Conservation (phyloP, 768 basidiomycete species). For the Ephemerocybe angulata region DNA sequence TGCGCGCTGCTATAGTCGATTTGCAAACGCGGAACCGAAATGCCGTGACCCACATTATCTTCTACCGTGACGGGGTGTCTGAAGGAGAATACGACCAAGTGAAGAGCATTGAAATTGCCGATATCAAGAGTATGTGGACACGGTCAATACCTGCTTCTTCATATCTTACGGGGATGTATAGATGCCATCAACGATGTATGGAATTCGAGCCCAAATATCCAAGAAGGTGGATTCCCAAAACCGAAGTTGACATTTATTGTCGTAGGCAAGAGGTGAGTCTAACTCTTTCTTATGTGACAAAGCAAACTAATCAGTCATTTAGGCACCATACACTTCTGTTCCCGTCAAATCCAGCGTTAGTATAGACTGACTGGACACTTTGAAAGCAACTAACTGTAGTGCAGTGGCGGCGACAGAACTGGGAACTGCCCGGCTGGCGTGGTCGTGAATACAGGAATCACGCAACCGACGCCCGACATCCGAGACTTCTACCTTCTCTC, state of each 20-base stretch:
- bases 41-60: conserved; percentile 31
- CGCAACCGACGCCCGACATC: conserved; percentile 42
- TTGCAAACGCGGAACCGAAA: conserved; percentile 8
- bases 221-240: background rate
- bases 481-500: conserved; percentile 56
- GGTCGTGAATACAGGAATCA: conserved; percentile 38
- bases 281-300: conserved; percentile 35
- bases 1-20: conserved; percentile 22
- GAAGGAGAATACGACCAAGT: conserved; percentile 40
- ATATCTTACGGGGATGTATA: background rate
- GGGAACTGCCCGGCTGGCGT: conserved; percentile 54
- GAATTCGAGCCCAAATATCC: background rate
- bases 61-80: conserved; percentile 48
- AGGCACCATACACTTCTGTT: conserved; percentile 30
- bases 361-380: background rate
- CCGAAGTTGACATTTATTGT: conserved; percentile 53
- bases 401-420: conserved; percentile 25
- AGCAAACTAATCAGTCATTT: background rate
- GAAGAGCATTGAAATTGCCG: conserved; percentile 39
- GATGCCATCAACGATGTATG: conserved; percentile 13
- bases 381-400: background rate
- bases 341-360: conserved; percentile 8
- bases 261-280: conserved; percentile 62
- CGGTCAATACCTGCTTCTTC: background rate
- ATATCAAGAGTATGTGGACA: conserved; percentile 42